A percentile compares a stretch with the other conserved stretches of the same genome.
Evolutionary conservation across 169 alveolate genomes (phyloP).

Genomic region (Miamiensis avidus): DNA sequence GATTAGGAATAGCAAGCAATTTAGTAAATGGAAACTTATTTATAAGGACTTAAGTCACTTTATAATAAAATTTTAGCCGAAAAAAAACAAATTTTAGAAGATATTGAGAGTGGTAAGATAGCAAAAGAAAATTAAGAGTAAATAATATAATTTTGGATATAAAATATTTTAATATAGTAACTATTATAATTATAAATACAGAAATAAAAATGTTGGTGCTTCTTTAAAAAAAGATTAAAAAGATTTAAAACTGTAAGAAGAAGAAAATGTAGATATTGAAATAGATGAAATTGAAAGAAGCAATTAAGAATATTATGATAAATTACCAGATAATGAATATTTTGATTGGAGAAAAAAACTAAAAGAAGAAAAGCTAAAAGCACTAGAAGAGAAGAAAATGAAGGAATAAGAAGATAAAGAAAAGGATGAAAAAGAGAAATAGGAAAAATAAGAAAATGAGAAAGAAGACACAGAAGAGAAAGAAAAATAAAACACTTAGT

Average conservation of each 20-base stretch:
- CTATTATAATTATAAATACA: no score
- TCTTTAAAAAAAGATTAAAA: no score
- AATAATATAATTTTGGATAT: neutral
- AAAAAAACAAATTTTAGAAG: neutral
- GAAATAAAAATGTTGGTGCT: neutral
- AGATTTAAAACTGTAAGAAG: neutral
- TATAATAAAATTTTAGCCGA: neutral
- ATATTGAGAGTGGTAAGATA: neutral
- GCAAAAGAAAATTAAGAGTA: no score
- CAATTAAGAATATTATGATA: neutral
- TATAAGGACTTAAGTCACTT: neutral
- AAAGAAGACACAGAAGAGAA: neutral
- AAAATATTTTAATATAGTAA: no score
- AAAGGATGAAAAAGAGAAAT: neutral
- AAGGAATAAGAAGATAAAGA: neutral
- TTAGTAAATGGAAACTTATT: neutral
- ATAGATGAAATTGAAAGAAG: neutral
- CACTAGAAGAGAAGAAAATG: neutral
- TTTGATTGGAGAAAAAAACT: neutral
- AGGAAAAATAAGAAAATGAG: neutral
- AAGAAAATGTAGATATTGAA: neutral
- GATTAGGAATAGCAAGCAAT: no score
- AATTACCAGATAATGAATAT: neutral
- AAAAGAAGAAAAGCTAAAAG: neutral
- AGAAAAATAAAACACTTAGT: no score